Percentiles rank a stretch among this genome's conserved stretches.
Evolutionary conservation across 2,329 filamentous ascomycete genomes (phyloP).

Genomic region (Lecanicillium sp.): DNA sequence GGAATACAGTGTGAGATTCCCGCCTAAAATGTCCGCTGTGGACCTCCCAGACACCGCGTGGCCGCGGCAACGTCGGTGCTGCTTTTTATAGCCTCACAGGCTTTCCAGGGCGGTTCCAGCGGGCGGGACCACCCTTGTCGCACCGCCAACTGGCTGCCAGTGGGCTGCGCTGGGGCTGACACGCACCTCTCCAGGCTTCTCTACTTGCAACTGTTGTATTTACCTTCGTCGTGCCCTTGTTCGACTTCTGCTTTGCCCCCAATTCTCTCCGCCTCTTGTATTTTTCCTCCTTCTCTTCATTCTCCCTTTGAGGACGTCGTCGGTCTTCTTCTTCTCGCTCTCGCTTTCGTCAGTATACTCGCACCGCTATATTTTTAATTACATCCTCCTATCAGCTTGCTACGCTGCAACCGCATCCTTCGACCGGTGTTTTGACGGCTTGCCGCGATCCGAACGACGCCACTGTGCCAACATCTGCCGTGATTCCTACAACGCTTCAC

Average conservation of each 20-base stretch:
- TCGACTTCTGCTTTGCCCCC: too few species aligned
- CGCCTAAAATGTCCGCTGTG: too few species aligned
- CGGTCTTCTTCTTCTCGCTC: not conserved
- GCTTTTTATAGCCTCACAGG: slow-evolving; percentile 3
- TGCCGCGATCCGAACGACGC: slow-evolving; percentile 3
- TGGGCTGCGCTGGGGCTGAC: slow-evolving; percentile 5
- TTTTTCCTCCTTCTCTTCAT: not conserved
- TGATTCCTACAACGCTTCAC: slow-evolving; percentile 1
- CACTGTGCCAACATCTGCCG: not conserved
- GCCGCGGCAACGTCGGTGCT: slow-evolving; percentile 10
- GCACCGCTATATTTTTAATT: slow-evolving; percentile 1
- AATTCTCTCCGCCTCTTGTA: too few species aligned
- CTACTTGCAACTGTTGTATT: too few species aligned
- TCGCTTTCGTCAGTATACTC: too few species aligned
- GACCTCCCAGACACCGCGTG: slow-evolving; percentile 7
- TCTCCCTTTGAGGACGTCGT: not conserved
- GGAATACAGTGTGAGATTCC: too few species aligned
- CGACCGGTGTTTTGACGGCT: too few species aligned
- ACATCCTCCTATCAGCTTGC: not conserved
- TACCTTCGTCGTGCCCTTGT: not conserved
- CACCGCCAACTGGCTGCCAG: slow-evolving; percentile 11
- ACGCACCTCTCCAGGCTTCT: slow-evolving; percentile 1
- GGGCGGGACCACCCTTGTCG: slow-evolving; percentile 7
- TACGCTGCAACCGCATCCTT: not conserved
- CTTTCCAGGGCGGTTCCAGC: not conserved